Evolutionary conservation across 345 rosid genomes (phyloP).

Genomic region (Arabis hirsuta): DNA sequence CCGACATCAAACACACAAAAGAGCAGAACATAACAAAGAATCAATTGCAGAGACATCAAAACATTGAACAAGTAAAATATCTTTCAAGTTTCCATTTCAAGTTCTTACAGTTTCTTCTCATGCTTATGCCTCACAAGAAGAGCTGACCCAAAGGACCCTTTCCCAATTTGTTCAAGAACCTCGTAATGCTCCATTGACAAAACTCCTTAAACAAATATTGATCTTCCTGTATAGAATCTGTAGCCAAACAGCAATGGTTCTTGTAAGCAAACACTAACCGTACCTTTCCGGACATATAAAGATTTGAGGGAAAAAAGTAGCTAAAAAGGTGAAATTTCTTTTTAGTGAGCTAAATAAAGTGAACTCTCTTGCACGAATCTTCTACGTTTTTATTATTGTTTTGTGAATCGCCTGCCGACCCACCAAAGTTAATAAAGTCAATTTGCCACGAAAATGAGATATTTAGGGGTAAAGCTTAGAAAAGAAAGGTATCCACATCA

Average conservation of each 20-base stretch:
- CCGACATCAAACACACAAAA: slow-evolving; percentile 26
- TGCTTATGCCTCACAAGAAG: slow-evolving; percentile 97
- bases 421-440: slow-evolving; percentile 44
- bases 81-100: not conserved
- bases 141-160: slow-evolving; percentile 97
- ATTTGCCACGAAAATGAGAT: slow-evolving; percentile 29
- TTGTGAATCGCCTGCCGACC: slow-evolving; percentile 36
- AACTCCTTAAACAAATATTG: not conserved
- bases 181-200: slow-evolving; percentile 89
- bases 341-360: slow-evolving; percentile 42
- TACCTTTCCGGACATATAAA: slow-evolving; percentile 38
- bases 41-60: slow-evolving; percentile 4
- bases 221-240: slow-evolving; percentile 31
- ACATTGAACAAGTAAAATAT: slow-evolving; percentile 1
- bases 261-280: slow-evolving; percentile 28
- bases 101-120: slow-evolving; percentile 85
- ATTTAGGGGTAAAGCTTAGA: slow-evolving; percentile 33
- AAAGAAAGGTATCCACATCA: slow-evolving; percentile 37
- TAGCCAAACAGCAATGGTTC: slow-evolving; percentile 18
- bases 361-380: slow-evolving; percentile 38
- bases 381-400: slow-evolving; percentile 8
- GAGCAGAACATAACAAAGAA: not conserved
- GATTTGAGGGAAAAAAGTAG: slow-evolving; percentile 10
- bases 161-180: slow-evolving; percentile 94
- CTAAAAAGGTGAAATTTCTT: slow-evolving; percentile 26